Base-by-base conservation (phyloP, 768 basidiomycete genomes). In the Psilocybe sp. region DNA sequence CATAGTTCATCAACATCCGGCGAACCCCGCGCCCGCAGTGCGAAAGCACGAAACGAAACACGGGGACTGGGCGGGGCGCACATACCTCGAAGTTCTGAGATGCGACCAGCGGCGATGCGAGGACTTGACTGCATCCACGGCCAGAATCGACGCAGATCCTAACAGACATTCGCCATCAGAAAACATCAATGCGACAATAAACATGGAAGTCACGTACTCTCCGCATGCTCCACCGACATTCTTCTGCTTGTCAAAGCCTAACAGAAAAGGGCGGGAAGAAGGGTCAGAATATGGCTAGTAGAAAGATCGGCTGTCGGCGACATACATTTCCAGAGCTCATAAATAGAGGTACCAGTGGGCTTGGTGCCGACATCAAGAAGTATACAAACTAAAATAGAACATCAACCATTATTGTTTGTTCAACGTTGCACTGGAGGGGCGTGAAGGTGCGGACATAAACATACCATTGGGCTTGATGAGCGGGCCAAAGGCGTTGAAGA, bases 311-410 rank as follows among this genome's bases (percentile, higher is more conserved):
- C 36, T 32, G 28, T 4, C 48, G 11, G 23, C 38, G 10, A 46
- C 69, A 19, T 47, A 74, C 89, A 91, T 79, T 97, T 97, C 94
- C 94, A 98, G 28, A 98, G 83, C 55, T 97, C 90, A 63, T 98
- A 98, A 55, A 98, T 92, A 5, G 91, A 92, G 20, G 92, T 96
- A 16, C 90, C 83, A 10, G 92, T 94, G 2, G 95, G 95, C 64
- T 95, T 94, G 31, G 95, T 98, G 32, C 95, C 95, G 39, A 98
- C 95, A 65, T 98, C 95, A 53, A 98, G 79, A 35, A 98, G 81
- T 51, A 97, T 70, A 60, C 93, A 95, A 46, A 97, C 92, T 87
- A 46, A 5, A 43, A 32, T 12, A 36, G 42, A 11, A 37, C 31
- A 12, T 43, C 5, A 44, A 36, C 23, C 23, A 28, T 28, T 28